phyloP scores from a whole-genome alignment of 2,329 filamentous ascomycete genomes.

The Calonectria crousiana region DNA sequence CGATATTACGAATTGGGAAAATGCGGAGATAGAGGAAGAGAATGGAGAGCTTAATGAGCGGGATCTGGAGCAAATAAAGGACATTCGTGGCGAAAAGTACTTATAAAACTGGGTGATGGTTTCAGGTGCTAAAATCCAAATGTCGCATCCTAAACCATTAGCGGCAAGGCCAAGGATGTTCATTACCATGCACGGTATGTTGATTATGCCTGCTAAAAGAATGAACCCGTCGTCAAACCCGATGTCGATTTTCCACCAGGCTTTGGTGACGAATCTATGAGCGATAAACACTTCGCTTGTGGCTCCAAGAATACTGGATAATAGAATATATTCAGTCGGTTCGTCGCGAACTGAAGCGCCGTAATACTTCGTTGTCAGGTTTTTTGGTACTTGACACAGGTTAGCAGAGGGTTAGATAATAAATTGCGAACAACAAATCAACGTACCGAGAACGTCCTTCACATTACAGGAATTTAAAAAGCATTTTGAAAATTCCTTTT shows the following conservation, averaged over 20 bases:
- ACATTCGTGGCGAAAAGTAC: constrained; percentile 58
- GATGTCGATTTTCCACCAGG: constrained; percentile 30
- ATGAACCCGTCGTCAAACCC: constrained; percentile 55
- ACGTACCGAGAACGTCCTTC: neutral
- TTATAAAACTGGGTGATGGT: constrained; percentile 58
- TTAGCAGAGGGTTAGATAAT: neutral
- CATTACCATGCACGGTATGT: constrained; percentile 44
- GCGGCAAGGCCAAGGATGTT: constrained; percentile 41
- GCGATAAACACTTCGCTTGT: neutral
- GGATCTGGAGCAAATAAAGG: constrained; percentile 60
- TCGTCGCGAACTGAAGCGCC: neutral
- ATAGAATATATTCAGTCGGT: neutral
- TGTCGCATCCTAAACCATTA: constrained; percentile 62
- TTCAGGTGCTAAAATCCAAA: constrained; percentile 60
- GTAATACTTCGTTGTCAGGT: neutral
- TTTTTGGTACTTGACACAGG: neutral
- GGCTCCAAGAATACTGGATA: neutral
- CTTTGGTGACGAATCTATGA: neutral
- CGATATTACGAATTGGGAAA: constrained; percentile 57
- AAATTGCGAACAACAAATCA: neutral
- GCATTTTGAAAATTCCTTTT: neutral
- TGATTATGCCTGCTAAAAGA: constrained; percentile 45
- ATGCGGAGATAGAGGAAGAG: constrained; percentile 68
- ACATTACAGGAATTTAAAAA: neutral
- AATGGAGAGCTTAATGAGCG: constrained; percentile 63